Evolutionary conservation across 1,284 basidiomycete species (phyloP), one percentile per base, ranked within the genome.

Genomic region (Xerocomus amazonicus): DNA sequence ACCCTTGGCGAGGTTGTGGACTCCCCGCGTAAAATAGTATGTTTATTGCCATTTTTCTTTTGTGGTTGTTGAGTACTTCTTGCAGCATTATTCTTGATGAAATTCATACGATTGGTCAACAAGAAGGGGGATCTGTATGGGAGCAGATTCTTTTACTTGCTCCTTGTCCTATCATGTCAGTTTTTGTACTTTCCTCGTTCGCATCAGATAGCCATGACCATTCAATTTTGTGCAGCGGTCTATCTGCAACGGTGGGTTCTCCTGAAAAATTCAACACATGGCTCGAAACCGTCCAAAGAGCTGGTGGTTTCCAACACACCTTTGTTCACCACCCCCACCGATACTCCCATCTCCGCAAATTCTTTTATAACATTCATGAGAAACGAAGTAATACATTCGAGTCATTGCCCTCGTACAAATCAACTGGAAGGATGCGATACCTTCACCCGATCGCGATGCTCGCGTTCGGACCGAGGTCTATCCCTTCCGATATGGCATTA

Each of bases 311-410:
- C 61, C 63, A 76, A 27, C 79, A 87, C 60, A 71, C 68, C 3
- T 79, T 82, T 59, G 74, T 88, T 29, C 65, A 79, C 48, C 80
- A 86, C 61, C 78, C 75, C 2, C 77, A 85, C 60, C 79, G 84
- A 4, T 88, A 86, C 60, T 86, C 84, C 2, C 84, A 86, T 56
- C 72, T 88, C 1, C 77, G 85, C 43, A 88, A 87, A 61, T 83
- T 76, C 59, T 73, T 71, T 45, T 88, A 84, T 55, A 62, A 70
- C 40, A 57, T 77, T 10, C 59, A 66, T 14, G 50, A 60, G 13
- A 17, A 54, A 5, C 49, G 55, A 0, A 17, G 33, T 4, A 23
- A 41, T 9, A 8, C 32, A 0, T 80, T 83, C 54, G 52, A 54
- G 12, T 75, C 76, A 6, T 57, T 84, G 10, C 44, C 60, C 12